Conservation (phyloP, 306 rosid genomes). For the Trifolium subterraneum region DNA sequence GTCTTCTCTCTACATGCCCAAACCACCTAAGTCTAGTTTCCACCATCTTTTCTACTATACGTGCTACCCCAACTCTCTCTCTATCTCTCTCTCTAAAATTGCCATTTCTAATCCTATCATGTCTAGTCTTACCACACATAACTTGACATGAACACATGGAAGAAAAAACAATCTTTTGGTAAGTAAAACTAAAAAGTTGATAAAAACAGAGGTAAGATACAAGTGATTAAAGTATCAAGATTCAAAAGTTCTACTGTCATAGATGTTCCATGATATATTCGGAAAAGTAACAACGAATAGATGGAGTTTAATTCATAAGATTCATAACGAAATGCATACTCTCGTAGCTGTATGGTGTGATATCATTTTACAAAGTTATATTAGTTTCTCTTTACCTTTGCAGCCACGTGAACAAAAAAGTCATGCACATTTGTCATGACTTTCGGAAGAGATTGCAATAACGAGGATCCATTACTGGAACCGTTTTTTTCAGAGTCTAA, state of each 20-base stretch:
- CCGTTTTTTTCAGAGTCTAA: constrained; percentile 66
- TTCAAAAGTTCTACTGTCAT: constrained; percentile 11
- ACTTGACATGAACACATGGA: constrained; percentile 17
- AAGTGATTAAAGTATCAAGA: constrained; percentile 23
- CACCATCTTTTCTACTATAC: too few relatives aligned
- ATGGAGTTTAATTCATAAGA: constrained; percentile 1
- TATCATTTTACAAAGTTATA: constrained; percentile 18
- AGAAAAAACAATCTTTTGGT: background rate
- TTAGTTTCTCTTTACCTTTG: constrained; percentile 67
- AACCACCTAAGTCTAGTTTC: too few relatives aligned
- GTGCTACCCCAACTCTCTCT: too few relatives aligned
- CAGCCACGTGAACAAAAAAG: constrained; percentile 94
- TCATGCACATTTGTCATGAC: constrained; percentile 94
- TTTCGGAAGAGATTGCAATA: constrained; percentile 91
- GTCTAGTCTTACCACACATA: background rate
- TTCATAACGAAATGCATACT: constrained; percentile 17
- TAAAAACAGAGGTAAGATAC: constrained; percentile 19
- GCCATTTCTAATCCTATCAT: too few relatives aligned
- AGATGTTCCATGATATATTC: constrained; percentile 15
- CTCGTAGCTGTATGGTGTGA: constrained; percentile 22
- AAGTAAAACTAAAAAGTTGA: constrained; percentile 3
- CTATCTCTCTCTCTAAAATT: too few relatives aligned
- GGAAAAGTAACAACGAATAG: constrained; percentile 12
- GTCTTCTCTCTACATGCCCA: too few relatives aligned
- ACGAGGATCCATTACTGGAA: constrained; percentile 64